A percentile compares a stretch with the other conserved stretches of the same genome.
phyloP scores from a whole-genome alignment of 169 alveolate species.

The Besnoitia besnoiti region DNA sequence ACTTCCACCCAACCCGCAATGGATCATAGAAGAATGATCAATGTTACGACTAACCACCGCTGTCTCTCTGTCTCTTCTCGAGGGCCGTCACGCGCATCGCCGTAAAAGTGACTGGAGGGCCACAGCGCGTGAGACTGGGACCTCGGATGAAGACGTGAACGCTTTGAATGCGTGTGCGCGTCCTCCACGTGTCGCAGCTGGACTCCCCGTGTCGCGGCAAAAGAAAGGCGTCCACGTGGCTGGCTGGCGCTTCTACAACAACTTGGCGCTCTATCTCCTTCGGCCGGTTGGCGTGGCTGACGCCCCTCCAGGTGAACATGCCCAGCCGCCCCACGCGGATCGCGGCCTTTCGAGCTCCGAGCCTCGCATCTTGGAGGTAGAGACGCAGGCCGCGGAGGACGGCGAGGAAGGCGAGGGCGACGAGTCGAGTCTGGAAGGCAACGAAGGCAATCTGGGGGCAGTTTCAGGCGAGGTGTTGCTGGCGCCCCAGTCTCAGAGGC shows the following conservation, averaged over 20 bases:
- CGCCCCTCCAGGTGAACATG: not conserved
- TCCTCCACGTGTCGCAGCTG: constrained; percentile 2
- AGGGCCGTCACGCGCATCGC: too few species aligned
- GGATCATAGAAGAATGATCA: too few species aligned
- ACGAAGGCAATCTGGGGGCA: not conserved
- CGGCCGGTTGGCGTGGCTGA: constrained; percentile 1
- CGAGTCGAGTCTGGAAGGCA: not conserved
- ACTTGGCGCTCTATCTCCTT: constrained; percentile 18
- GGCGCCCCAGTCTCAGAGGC: not conserved
- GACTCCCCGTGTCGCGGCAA: constrained; percentile 7
- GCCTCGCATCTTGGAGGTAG: too few species aligned
- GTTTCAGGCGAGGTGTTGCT: not conserved
- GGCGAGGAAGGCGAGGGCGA: not conserved
- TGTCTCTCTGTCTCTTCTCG: too few species aligned
- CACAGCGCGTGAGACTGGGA: too few species aligned
- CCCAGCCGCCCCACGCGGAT: too few species aligned
- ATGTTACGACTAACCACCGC: too few species aligned
- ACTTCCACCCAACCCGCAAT: too few species aligned
- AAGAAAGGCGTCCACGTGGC: constrained; percentile 25
- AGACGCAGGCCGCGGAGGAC: not conserved
- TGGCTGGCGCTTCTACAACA: constrained; percentile 17
- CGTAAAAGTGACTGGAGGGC: too few species aligned
- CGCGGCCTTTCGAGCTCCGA: too few species aligned
- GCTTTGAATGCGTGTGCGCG: not conserved
- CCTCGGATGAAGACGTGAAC: not conserved